Base-by-base conservation (phyloP, 1,284 basidiomycete species). In the Kalmanozyma brasiliensis region DNA sequence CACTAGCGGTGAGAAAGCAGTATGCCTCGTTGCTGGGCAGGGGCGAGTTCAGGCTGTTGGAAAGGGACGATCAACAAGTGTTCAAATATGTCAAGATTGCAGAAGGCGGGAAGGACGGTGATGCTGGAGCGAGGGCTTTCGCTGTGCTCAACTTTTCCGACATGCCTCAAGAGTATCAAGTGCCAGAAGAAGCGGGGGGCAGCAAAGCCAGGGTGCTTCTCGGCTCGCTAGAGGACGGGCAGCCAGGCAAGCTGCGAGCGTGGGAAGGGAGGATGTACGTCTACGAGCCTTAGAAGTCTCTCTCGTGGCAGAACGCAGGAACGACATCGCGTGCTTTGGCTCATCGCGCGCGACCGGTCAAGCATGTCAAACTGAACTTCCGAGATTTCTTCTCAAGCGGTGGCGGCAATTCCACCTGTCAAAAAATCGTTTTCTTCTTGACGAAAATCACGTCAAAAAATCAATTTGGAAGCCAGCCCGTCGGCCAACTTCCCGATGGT, bases 1-100 rank as follows among this genome's bases (percentile, higher is more conserved):
- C 88, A 7, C 70, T 91, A 17, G 65, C 60, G 7, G 61, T 87
- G 4, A 84, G 89, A n/a, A 89, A 88, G 70, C 74, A 83, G n/a
- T 73, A 88, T 62, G 84, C 85, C 13, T 83, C 87, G n/a, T 73
- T 89, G 71, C 88, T 73, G 13, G 38, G 61, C 2, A 87, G 88
- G 65, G 89, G 89, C 13, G 84, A 86, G 45, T 90, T 89, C 71
- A 72, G 81, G 5, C 83, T 87, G 20, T 71, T 88, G 2, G 83
- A 85, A 16, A 71, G 82, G 3, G 78, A 81, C 0, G 81, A 88
- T 71, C 83, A 86, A 35, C 73, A 85, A 20, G 83, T 88, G n/a
- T 87, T 89, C 58, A 86, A 86, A 0, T 89, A 86, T 73, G 84
- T 84, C 13, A 85, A 88, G 30, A 23, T 62, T 17, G 33, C 59